Evolutionary conservation across 768 basidiomycete species (phyloP).

Genomic region (Candolleomyces eurysporus): DNA sequence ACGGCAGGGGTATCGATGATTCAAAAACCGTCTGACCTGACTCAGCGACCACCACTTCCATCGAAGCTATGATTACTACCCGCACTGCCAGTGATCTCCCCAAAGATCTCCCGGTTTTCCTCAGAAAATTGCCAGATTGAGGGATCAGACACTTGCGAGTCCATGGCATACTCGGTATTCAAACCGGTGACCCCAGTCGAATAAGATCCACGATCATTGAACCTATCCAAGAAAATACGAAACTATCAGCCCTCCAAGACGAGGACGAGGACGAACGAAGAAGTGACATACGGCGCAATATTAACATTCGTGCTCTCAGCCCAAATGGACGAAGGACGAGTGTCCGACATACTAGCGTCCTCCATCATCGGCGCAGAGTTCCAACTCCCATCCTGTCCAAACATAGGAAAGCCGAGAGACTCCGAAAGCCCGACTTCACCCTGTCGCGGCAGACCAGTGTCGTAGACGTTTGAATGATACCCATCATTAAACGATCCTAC

Average conservation of each 20-base stretch:
- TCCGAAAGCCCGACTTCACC: too few species aligned
- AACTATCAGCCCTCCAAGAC: background rate
- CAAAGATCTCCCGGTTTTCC: too few species aligned
- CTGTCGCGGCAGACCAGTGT: too few species aligned
- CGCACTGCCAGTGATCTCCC: too few species aligned
- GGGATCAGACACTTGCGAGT: background rate
- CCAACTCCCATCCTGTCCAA: background rate
- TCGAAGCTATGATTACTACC: too few species aligned
- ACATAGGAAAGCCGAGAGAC: too few species aligned
- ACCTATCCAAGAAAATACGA: conserved; percentile 18
- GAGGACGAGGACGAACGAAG: background rate
- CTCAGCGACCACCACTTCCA: too few species aligned
- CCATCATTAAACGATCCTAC: too few species aligned
- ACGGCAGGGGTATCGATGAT: too few species aligned
- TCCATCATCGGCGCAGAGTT: background rate
- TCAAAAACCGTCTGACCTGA: too few species aligned
- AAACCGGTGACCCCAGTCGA: conserved; percentile 38
- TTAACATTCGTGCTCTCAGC: background rate
- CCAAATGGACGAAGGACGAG: background rate
- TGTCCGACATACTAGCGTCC: background rate
- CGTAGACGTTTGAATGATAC: too few species aligned
- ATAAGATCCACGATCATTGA: conserved; percentile 45
- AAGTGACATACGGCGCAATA: background rate
- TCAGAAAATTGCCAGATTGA: background rate
- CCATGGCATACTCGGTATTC: conserved; percentile 9